These are phyloP conservation scores for Chlorella sp. DNA, from an alignment of 139 green algal species.

Conservation along the genomic window DNA sequence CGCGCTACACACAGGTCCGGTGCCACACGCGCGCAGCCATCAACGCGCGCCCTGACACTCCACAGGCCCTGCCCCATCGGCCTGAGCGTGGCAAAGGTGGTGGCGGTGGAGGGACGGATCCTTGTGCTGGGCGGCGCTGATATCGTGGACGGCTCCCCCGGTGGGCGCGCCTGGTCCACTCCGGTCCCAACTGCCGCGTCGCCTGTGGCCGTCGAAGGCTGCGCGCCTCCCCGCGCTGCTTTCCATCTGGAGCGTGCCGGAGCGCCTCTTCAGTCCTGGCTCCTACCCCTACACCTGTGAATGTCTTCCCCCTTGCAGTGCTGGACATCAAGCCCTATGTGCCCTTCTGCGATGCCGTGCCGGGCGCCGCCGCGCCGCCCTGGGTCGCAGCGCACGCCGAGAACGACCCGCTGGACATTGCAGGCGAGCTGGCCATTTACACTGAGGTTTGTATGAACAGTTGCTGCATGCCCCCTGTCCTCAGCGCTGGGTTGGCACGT, in stretches of 20 bases:
- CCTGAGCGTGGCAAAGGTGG: constrained; percentile 73
- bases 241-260: too few species aligned
- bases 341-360: constrained; percentile 80
- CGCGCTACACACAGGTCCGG: too few species aligned
- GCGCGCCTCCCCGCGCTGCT: too few species aligned
- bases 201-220: too few species aligned
- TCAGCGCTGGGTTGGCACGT: too few species aligned
- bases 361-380: constrained; percentile 61
- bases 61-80: constrained; percentile 70
- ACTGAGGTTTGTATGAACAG: too few species aligned
- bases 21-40: background rate
- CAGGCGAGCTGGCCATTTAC: background rate
- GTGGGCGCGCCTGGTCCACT: too few species aligned
- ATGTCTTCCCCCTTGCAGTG: too few species aligned
- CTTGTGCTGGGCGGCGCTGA: constrained; percentile 81
- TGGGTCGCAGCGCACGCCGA: constrained; percentile 68
- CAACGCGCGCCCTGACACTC: background rate
- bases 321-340: constrained; percentile 96
- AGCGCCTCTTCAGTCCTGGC: too few species aligned
- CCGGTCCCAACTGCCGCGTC: too few species aligned
- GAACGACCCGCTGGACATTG: constrained; percentile 33
- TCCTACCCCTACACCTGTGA: too few species aligned
- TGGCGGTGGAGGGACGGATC: constrained; percentile 42
- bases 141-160: constrained; percentile 88
- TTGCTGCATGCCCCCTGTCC: too few species aligned